Evolutionary conservation across 2,329 filamentous ascomycete species (phyloP).

Genomic region (Penicillium sp.): DNA sequence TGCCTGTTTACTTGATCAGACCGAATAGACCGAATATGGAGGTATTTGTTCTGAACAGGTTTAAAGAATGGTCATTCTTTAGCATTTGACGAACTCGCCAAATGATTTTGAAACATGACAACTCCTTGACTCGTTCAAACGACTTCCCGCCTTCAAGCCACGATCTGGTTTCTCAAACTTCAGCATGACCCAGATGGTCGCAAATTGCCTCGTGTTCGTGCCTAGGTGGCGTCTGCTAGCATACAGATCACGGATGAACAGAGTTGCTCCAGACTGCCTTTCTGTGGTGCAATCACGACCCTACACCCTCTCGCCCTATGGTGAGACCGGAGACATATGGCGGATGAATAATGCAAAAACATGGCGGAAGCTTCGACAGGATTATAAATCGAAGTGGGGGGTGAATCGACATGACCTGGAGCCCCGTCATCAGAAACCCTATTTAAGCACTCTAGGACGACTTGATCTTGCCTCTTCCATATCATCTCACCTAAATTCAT

Average conservation of each 20-base stretch:
- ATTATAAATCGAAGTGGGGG: conserved; percentile 23
- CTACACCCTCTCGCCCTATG: not conserved
- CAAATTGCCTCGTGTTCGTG: not conserved
- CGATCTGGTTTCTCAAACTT: not conserved
- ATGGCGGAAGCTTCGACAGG: conserved; percentile 4
- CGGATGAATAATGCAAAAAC: not conserved
- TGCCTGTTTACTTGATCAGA: not conserved
- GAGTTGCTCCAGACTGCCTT: not conserved
- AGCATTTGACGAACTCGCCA: not conserved
- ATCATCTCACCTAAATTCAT: not conserved
- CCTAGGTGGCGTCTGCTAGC: not conserved
- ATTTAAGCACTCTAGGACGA: not conserved
- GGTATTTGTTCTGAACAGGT: not conserved
- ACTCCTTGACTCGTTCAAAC: not conserved
- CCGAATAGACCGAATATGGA: not conserved
- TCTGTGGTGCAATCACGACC: not conserved
- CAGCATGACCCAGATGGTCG: not conserved
- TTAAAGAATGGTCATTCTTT: not conserved
- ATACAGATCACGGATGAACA: not conserved
- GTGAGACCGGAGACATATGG: not conserved
- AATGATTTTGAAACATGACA: not conserved
- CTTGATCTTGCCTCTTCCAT: not conserved
- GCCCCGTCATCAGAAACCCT: not conserved
- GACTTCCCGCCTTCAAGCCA: not conserved
- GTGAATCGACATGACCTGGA: conserved; percentile 2